Evolutionary conservation across 805 yeast species (phyloP), one percentile per base, ranked within the genome.

Genomic region (Candida ponderosae): DNA sequence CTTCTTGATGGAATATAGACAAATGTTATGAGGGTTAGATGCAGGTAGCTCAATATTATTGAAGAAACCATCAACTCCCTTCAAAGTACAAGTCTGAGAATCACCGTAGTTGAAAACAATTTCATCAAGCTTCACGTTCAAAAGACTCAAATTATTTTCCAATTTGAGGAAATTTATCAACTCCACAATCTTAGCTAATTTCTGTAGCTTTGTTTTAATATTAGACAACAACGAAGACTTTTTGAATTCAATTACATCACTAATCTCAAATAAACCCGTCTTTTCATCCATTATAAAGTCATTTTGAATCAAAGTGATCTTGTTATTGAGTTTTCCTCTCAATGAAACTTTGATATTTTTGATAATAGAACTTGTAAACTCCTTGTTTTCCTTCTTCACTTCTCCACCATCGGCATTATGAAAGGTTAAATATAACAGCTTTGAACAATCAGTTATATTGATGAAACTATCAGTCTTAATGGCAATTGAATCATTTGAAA

Each of bases 381-480:
- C 24, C 3, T 21, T 21, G 11, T 21, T 21, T 9, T 11, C 11
- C 11, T 21, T 21, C 7, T 21, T 21, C 7, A 8, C 24, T 21
- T 21, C n/a, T 11, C 14, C 28, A n/a, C n/a, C n/a, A 24, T 9
- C n/a, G 13, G 14, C 14, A 24, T 11, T 24, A 11, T 4, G 11
- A 24, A 24, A 24, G 6, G 51, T 48, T 18, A 68, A 39, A 20
- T 60, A 50, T 24, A 66, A 33, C 2, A 66, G 51, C 19, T 56
- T 57, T 10, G 59, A 54, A 33, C 67, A 59, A 36, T 56, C 53
- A 4, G 64, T 60, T 10, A 66, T 60, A 32, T 58, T 50, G 35
- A 59, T 59, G 32, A 66, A 52, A 1, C 64, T 45, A 24, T 57
- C 53, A 16, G 67, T 66, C 29, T 60, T 54, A 14, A 65, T 48